Evolutionary conservation across 352 stramenopile species (phyloP).

Genomic region (Halophytophthora polymorphica): DNA sequence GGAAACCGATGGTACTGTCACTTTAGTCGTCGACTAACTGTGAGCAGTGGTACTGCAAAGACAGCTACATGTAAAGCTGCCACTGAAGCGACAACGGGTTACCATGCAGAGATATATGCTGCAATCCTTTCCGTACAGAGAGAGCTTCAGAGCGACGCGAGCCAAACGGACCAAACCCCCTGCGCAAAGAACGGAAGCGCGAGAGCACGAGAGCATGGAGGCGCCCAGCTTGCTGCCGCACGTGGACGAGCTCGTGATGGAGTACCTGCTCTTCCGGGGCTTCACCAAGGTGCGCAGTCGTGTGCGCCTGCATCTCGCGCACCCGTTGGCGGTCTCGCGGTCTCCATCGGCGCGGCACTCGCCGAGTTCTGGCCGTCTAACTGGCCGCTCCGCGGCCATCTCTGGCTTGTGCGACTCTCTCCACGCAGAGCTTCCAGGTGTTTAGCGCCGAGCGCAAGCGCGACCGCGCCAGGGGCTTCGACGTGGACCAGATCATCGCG

Average conservation of each 20-base stretch:
- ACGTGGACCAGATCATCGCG: constrained; percentile 73
- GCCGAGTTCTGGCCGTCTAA: constrained; percentile 5
- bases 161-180: too few relatives aligned
- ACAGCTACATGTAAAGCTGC: too few relatives aligned
- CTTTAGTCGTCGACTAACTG: background rate
- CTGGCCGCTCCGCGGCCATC: background rate
- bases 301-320: background rate
- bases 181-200: constrained; percentile 11
- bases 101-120: too few relatives aligned
- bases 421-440: constrained; percentile 67
- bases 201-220: constrained; percentile 17
- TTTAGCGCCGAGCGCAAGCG: constrained; percentile 72
- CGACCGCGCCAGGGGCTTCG: constrained; percentile 67
- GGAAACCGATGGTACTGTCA: background rate
- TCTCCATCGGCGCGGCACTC: background rate
- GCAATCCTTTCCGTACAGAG: background rate
- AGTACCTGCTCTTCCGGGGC: constrained; percentile 83
- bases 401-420: background rate
- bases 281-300: constrained; percentile 58
- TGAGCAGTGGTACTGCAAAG: background rate
- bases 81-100: too few relatives aligned
- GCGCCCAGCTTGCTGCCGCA: constrained; percentile 56
- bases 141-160: background rate
- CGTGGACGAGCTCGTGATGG: constrained; percentile 83
- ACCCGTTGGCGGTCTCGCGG: background rate